These are phyloP conservation scores for Penicillium sp. DNA, from an alignment of 2,329 filamentous ascomycete species.

Conservation along the genomic window DNA sequence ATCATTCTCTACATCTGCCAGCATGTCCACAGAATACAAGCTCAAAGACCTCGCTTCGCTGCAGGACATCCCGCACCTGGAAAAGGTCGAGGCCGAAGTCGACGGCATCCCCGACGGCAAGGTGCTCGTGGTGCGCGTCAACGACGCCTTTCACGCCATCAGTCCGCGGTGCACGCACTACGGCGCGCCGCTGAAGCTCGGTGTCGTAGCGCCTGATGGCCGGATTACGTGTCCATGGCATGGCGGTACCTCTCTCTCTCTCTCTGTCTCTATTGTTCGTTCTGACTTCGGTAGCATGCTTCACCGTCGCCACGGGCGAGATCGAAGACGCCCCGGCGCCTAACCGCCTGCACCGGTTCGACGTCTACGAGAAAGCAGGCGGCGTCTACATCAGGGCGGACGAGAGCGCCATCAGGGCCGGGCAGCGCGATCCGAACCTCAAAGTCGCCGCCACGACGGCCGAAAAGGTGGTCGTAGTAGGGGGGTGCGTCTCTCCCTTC, in stretches of 20 bases:
- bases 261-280: neutral
- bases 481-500: slow-evolving; percentile 49
- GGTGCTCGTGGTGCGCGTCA: slow-evolving; percentile 76
- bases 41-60: slow-evolving; percentile 75
- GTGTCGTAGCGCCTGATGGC: slow-evolving; percentile 76
- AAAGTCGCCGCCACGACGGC: slow-evolving; percentile 59
- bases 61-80: slow-evolving; percentile 64
- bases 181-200: slow-evolving; percentile 82
- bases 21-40: slow-evolving; percentile 40
- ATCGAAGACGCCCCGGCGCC: slow-evolving; percentile 92
- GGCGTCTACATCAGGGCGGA: slow-evolving; percentile 81
- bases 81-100: slow-evolving; percentile 85
- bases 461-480: slow-evolving; percentile 72
- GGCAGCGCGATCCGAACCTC: slow-evolving; percentile 68
- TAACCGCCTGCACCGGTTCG: slow-evolving; percentile 79
- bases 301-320: slow-evolving; percentile 82
- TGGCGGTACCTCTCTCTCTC: slow-evolving; percentile 60
- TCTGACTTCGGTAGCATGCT: slow-evolving; percentile 64
- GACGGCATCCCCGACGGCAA: slow-evolving; percentile 85
- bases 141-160: slow-evolving; percentile 71
- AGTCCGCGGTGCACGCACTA: slow-evolving; percentile 87
- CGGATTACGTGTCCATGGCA: slow-evolving; percentile 94
- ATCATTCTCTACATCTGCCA: slow-evolving; percentile 17
- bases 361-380: slow-evolving; percentile 74
- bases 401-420: slow-evolving; percentile 71